Percentiles rank a stretch among this genome's conserved stretches.
These are phyloP conservation scores for Inonotus hispidus DNA, from an alignment of 1,284 basidiomycete species.

Conservation along the genomic window DNA sequence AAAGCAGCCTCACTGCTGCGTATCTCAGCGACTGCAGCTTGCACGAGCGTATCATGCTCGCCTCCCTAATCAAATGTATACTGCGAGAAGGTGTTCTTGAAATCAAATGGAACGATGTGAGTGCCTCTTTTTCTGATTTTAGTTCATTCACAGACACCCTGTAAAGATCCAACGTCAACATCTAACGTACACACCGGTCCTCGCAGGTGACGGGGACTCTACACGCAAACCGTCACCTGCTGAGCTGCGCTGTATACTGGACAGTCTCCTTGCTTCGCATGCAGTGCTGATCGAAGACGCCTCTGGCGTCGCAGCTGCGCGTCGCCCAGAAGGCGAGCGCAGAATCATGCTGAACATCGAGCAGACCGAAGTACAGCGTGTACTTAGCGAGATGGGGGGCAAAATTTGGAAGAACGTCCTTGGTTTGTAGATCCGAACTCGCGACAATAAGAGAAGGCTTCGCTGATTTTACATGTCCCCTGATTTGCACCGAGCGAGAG, in stretches of 20 bases:
- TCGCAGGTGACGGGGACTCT: constrained; percentile 47
- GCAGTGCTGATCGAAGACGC: constrained; percentile 63
- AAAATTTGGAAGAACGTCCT: constrained; percentile 58
- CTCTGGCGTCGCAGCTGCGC: constrained; percentile 39
- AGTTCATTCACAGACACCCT: neutral
- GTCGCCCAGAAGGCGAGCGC: constrained; percentile 54
- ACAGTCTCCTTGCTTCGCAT: constrained; percentile 65
- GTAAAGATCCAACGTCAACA: constrained; percentile 64
- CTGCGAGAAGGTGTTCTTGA: constrained; percentile 84
- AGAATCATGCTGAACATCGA: constrained; percentile 66
- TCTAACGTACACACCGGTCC: constrained; percentile 49
- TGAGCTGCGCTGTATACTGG: constrained; percentile 59
- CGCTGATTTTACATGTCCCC: no score
- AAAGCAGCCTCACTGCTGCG: constrained; percentile 83
- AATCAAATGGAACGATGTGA: constrained; percentile 77
- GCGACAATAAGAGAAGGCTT: no score
- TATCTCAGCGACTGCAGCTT: constrained; percentile 78
- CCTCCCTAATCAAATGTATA: constrained; percentile 79
- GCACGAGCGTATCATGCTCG: constrained; percentile 88
- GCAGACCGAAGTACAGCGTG: constrained; percentile 64
- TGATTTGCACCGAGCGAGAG: no score
- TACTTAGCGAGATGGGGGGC: constrained; percentile 68
- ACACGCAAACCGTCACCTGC: constrained; percentile 45
- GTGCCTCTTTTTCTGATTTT: constrained; percentile 22
- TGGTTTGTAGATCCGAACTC: constrained; percentile 18